A percentile compares a stretch with the other conserved stretches of the same genome.
These are phyloP conservation scores for Saccharomycopsis babjevae DNA, from an alignment of 805 yeast species.

Conservation along the genomic window DNA sequence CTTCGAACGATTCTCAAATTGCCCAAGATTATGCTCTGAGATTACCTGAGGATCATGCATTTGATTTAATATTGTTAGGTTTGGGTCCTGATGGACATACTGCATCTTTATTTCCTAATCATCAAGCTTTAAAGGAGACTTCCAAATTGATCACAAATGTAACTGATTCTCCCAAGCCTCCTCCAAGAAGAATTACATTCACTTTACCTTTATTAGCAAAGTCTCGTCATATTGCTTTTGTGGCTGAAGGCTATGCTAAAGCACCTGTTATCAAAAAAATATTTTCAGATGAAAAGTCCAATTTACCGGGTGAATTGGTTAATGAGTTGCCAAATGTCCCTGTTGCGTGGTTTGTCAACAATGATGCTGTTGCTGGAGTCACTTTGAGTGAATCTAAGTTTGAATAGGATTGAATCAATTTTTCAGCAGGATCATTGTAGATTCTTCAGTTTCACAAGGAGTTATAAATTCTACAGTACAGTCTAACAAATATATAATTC, in stretches of 20 bases:
- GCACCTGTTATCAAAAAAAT: constrained; percentile 62
- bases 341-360: constrained; percentile 68
- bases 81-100: constrained; percentile 99
- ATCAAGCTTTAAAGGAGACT: constrained; percentile 59
- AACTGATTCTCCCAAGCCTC: constrained; percentile 84
- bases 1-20: constrained; percentile 53
- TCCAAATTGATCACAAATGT: constrained; percentile 93
- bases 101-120: constrained; percentile 86
- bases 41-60: constrained; percentile 80
- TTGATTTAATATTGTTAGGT: constrained; percentile 82
- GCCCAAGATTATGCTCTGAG: constrained; percentile 88
- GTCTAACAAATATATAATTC: no score
- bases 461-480: no score
- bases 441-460: no score
- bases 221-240: constrained; percentile 85
- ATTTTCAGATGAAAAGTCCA: constrained; percentile 40
- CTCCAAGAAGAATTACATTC: constrained; percentile 74
- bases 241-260: constrained; percentile 88
- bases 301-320: constrained; percentile 67
- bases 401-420: neutral
- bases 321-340: constrained; percentile 34
- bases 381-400: constrained; percentile 20
- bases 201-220: constrained; percentile 93
- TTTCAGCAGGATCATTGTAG: neutral
- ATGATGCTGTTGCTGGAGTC: constrained; percentile 64